Conservation (phyloP, 2,329 filamentous ascomycete genomes). For the Talaromyces sp. region DNA sequence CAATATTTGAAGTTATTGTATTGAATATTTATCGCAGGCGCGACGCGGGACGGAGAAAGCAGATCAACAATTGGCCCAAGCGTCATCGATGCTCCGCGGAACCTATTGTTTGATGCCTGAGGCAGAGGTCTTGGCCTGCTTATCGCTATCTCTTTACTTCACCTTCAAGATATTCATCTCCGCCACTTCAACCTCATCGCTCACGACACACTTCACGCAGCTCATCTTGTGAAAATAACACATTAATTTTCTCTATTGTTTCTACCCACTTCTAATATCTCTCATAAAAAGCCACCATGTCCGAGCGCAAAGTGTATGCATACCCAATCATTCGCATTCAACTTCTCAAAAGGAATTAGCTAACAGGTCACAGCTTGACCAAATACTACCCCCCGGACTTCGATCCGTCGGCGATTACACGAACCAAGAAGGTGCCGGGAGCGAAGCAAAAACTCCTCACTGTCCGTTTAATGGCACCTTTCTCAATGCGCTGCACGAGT, state of each 20-base stretch:
- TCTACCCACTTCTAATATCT: background rate
- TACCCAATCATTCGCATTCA: constrained; percentile 40
- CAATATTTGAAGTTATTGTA: background rate
- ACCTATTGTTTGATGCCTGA: background rate
- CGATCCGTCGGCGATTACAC: constrained; percentile 76
- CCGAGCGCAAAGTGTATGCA: constrained; percentile 70
- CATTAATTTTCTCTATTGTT: background rate
- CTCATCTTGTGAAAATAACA: background rate
- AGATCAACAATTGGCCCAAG: constrained; percentile 11
- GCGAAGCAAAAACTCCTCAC: constrained; percentile 59
- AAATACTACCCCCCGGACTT: constrained; percentile 71
- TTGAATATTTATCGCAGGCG: constrained; percentile 9
- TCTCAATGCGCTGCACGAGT: constrained; percentile 69
- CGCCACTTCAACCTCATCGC: background rate
- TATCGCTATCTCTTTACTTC: constrained; percentile 3
- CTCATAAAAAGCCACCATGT: constrained; percentile 56
- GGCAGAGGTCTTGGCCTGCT: constrained; percentile 1
- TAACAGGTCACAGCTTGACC: constrained; percentile 20
- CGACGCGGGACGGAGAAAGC: constrained; percentile 14
- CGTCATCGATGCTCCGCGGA: background rate
- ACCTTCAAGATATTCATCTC: background rate
- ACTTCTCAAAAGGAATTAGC: background rate
- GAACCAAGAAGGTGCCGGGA: constrained; percentile 31
- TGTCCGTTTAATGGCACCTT: constrained; percentile 87
- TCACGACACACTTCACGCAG: background rate